phyloP scores from a whole-genome alignment of 73 alveolate species.

The Symbiodinium pilosum region DNA sequence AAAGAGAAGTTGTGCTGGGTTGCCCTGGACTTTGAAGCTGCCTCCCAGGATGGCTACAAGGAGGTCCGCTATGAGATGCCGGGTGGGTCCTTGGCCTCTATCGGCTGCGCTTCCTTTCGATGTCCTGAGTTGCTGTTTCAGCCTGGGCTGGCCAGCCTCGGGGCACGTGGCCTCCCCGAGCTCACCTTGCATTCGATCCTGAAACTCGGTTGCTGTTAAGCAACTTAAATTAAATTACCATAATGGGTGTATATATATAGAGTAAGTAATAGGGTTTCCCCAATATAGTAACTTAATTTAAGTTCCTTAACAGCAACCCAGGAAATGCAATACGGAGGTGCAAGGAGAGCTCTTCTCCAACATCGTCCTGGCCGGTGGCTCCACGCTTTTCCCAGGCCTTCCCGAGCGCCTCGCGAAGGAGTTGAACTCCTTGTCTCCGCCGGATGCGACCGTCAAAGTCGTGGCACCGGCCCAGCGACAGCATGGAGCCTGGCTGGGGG shows the following conservation, averaged over 20 bases:
- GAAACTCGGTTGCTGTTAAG: no score
- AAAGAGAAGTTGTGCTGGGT: slow-evolving; percentile 97
- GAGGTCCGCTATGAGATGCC: slow-evolving; percentile 96
- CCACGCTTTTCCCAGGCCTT: slow-evolving; percentile 98
- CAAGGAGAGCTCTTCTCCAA: slow-evolving; percentile 97
- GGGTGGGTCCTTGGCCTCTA: slow-evolving; percentile 95
- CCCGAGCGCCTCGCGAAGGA: slow-evolving; percentile 96
- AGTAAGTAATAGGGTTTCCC: no score
- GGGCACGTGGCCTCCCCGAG: slow-evolving; percentile 98
- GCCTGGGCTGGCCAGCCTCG: slow-evolving; percentile 97
- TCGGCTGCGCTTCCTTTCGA: slow-evolving; percentile 96
- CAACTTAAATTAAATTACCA: no score
- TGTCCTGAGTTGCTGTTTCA: slow-evolving; percentile 98
- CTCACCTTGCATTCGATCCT: slow-evolving; percentile 97
- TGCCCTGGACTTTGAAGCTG: slow-evolving; percentile 96
- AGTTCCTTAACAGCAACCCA: no score
- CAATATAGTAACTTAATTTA: no score
- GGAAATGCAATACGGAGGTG: slow-evolving; percentile 96
- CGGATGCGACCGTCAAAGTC: slow-evolving; percentile 93
- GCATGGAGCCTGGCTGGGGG: slow-evolving; percentile 99
- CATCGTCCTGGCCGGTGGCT: slow-evolving; percentile 98
- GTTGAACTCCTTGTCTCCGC: slow-evolving; percentile 96
- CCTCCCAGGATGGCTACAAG: background rate
- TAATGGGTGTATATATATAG: no score
- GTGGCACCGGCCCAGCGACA: slow-evolving; percentile 98